Conservation (phyloP, 805 yeast genomes). For the Wickerhamiella musiphila region DNA sequence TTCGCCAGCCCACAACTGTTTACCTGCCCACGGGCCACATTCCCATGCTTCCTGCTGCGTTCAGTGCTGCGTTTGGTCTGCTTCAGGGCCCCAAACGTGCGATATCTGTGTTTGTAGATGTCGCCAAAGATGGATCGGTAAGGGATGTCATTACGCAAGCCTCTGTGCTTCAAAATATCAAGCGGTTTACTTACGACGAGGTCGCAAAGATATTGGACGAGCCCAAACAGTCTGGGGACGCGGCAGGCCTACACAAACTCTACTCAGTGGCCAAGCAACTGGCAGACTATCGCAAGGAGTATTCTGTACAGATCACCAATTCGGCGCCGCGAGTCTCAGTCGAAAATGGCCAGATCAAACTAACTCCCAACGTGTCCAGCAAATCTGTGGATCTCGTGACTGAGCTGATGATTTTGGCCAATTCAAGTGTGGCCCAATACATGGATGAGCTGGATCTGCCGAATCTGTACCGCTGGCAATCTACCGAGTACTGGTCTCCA, state of each 20-base stretch:
- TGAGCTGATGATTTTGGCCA: slow-evolving; percentile 71
- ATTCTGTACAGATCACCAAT: neutral
- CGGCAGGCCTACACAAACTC: slow-evolving; percentile 19
- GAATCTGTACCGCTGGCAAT: slow-evolving; percentile 16
- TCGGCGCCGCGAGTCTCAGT: slow-evolving; percentile 4
- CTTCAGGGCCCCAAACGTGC: slow-evolving; percentile 27
- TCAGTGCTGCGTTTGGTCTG: slow-evolving; percentile 35
- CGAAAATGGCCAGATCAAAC: slow-evolving; percentile 9
- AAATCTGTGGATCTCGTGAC: slow-evolving; percentile 60
- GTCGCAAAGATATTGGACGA: slow-evolving; percentile 34
- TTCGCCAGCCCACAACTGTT: slow-evolving; percentile 42
- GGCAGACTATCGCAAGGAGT: slow-evolving; percentile 17
- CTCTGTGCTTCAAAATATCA: slow-evolving; percentile 30
- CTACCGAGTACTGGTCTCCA: slow-evolving; percentile 10
- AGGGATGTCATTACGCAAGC: slow-evolving; percentile 22
- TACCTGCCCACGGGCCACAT: slow-evolving; percentile 52
- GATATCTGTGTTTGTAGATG: slow-evolving; percentile 4
- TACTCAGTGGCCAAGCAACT: slow-evolving; percentile 21
- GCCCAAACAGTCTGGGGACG: neutral
- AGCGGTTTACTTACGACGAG: slow-evolving; percentile 40
- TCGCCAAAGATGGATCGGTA: slow-evolving; percentile 22
- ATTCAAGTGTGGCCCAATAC: slow-evolving; percentile 25
- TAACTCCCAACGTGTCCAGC: no score
- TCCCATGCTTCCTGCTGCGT: slow-evolving; percentile 52
- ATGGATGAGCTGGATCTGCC: slow-evolving; percentile 15